phyloP scores from a whole-genome alignment of 352 stramenopile species.

The Plasmopara muralis region DNA sequence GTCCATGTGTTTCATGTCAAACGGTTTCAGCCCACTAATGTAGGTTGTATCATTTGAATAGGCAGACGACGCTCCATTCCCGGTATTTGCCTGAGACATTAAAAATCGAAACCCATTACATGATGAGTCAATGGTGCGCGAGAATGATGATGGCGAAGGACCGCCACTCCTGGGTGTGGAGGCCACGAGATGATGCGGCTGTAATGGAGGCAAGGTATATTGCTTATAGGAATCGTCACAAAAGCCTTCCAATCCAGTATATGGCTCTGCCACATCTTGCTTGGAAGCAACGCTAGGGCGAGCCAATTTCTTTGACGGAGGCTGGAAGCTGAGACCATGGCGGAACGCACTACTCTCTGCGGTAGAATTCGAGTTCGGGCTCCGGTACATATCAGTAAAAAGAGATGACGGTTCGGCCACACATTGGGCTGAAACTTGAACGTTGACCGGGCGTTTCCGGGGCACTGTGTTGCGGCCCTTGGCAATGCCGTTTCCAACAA shows the following conservation, averaged over 20 bases:
- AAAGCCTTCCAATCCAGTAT: constrained; percentile 46
- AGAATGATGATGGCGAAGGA: constrained; percentile 13
- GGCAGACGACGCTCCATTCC: background rate
- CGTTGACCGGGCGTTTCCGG: constrained; percentile 13
- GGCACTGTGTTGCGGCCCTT: constrained; percentile 14
- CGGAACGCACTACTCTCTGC: constrained; percentile 23
- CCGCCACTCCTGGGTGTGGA: constrained; percentile 22
- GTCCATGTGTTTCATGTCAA: constrained; percentile 23
- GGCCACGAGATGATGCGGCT: constrained; percentile 33
- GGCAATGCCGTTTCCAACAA: constrained; percentile 44
- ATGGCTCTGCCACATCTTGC: constrained; percentile 16
- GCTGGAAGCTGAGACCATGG: constrained; percentile 35
- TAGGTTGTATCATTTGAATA: constrained; percentile 10
- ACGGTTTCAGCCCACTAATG: constrained; percentile 14
- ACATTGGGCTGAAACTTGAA: constrained; percentile 16
- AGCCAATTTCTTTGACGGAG: constrained; percentile 46
- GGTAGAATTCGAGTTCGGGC: constrained; percentile 18
- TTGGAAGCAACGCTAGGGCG: constrained; percentile 20
- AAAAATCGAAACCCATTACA: constrained; percentile 30
- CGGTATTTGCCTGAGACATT: constrained; percentile 7
- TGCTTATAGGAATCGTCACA: constrained; percentile 41
- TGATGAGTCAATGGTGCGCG: constrained; percentile 15
- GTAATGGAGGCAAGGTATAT: constrained; percentile 41
- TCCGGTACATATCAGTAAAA: constrained; percentile 26
- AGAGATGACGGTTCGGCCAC: constrained; percentile 5